Conservation (phyloP, 2,329 filamentous ascomycete genomes). For the Thermochaetoides dissita region DNA sequence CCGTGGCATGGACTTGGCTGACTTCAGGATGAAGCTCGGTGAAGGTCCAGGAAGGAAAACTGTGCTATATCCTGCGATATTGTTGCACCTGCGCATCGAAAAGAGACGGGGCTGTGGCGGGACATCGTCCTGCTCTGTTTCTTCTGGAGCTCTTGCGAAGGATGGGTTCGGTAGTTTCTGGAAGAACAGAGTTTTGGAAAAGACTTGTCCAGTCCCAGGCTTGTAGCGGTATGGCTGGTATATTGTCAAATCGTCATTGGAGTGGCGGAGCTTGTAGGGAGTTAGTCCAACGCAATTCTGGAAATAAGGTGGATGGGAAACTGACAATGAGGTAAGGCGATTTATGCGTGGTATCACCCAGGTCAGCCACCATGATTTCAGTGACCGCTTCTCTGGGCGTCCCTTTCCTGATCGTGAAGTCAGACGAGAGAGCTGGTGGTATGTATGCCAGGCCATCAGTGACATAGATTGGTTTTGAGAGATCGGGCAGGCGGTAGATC, state of each 20-base stretch:
- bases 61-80: conserved; percentile 64
- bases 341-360: conserved; percentile 59
- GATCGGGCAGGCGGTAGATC: conserved; percentile 63
- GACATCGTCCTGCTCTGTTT: conserved; percentile 36
- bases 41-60: conserved; percentile 73
- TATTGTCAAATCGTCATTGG: conserved; percentile 68
- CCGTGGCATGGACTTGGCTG: conserved; percentile 60
- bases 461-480: conserved; percentile 57
- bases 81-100: conserved; percentile 43
- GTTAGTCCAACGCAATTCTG: conserved; percentile 3
- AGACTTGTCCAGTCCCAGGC: conserved; percentile 25
- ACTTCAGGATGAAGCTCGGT: conserved; percentile 71
- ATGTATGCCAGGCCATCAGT: conserved; percentile 67
- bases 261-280: conserved; percentile 51
- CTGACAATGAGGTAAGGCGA: conserved; percentile 72
- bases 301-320: conserved; percentile 2
- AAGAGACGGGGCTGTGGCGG: conserved; percentile 32
- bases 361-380: conserved; percentile 70
- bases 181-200: conserved; percentile 53
- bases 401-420: conserved; percentile 56
- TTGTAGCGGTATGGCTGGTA: conserved; percentile 63
- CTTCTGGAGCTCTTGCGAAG: conserved; percentile 44
- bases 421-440: conserved; percentile 59
- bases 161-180: conserved; percentile 58
- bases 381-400: conserved; percentile 58